Evolutionary conservation across 2,329 filamentous ascomycete genomes (phyloP).

Genomic region (Fusarium sp.): DNA sequence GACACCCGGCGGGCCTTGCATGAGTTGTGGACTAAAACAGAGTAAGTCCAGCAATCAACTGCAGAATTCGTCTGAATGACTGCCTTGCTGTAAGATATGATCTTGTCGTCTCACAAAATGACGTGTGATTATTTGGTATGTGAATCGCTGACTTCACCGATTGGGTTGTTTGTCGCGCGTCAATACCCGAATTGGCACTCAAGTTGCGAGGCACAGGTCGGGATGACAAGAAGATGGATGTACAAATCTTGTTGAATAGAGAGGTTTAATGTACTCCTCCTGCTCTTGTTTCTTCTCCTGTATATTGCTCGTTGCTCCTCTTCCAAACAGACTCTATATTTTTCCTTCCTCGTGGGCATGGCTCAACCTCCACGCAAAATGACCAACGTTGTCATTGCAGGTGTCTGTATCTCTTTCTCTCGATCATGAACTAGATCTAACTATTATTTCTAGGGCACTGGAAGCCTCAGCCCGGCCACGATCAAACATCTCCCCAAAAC

Average conservation of each 20-base stretch:
- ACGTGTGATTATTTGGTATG: neutral
- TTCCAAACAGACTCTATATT: neutral
- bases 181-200: neutral
- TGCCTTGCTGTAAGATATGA: neutral
- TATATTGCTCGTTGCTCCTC: neutral
- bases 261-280: neutral
- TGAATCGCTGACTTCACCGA: too few species aligned
- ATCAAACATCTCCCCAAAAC: neutral
- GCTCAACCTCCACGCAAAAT: neutral
- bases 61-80: neutral
- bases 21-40: neutral
- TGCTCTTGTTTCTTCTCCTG: neutral
- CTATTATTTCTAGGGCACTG: neutral
- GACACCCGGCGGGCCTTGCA: neutral
- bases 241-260: neutral
- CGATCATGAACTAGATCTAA: neutral
- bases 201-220: neutral
- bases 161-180: neutral
- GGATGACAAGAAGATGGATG: neutral
- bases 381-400: neutral
- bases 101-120: neutral
- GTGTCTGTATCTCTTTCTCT: neutral
- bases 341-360: neutral
- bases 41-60: neutral
- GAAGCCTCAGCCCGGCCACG: slow-evolving; percentile 3